Evolutionary conservation across 345 rosid species (phyloP), one percentile per base, ranked within the genome.

Genomic region (Turritis glabra): DNA sequence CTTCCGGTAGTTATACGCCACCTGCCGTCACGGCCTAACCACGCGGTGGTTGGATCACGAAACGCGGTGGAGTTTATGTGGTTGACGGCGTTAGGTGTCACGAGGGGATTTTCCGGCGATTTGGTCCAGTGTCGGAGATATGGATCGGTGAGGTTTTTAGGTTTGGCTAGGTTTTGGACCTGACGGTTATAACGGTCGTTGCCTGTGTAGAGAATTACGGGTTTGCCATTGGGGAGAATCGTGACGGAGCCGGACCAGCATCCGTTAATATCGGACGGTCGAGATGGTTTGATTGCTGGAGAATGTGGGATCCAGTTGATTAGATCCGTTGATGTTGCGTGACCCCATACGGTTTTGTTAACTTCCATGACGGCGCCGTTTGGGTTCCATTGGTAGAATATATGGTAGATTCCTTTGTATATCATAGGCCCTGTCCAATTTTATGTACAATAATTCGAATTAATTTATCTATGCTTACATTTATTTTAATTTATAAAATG

Each of bases 241-340:
- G 98, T 88, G 53, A 75, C 80, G 2, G 96, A 92, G 7, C 91
- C 93, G 1, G 96, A 88, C 85, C 87, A 90, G 71, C 93, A 87
- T 1, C 96, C 89, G 5, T 81, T 77, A 21, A 72, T 60, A 21
- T 92, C 95, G 1, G 77, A 87, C 53, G 75, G 69, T 63, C 83
- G 77, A 0, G 86, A 57, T 5, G 87, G 88, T 37, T 38, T 62
- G 32, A 92, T 80, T 3, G 94, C 94, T 9, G 69, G 83, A 5
- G 81, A 75, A 10, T 76, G 90, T 23, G 80, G 76, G 63, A 67
- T 69, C 97, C 98, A 92, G 47, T 88, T 92, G 32, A 90, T 59
- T 5, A 90, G 88, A 58, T 92, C 96, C 3, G 65, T 73, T 4
- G 95, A 92, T 18, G 84, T 79, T 0, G 96, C 88, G 60, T 87